These are phyloP conservation scores for Chaetomium tenue DNA, from an alignment of 495 filamentous ascomycete species.

Conservation along the genomic window DNA sequence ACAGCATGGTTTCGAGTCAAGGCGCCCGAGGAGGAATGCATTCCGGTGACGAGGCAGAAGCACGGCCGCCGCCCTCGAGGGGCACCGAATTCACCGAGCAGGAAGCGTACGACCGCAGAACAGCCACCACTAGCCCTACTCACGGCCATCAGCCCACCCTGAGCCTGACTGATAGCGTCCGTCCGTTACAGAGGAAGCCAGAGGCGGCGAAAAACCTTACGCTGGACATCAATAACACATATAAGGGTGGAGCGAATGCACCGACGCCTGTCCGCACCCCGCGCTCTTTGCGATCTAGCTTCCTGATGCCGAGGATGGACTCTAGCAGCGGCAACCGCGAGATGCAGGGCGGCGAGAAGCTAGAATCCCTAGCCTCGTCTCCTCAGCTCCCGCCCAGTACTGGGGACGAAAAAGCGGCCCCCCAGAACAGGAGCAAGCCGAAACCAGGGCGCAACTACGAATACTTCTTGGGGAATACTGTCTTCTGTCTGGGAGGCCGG, in stretches of 20 bases:
- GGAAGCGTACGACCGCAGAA: slow-evolving; percentile 59
- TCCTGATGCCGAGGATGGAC: slow-evolving; percentile 56
- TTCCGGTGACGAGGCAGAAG: slow-evolving; percentile 54
- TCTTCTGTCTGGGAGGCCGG: slow-evolving; percentile 82
- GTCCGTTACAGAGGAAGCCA: slow-evolving; percentile 61
- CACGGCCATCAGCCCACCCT: slow-evolving; percentile 60
- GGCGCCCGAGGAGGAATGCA: slow-evolving; percentile 36
- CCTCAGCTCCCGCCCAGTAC: slow-evolving; percentile 52
- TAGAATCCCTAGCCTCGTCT: slow-evolving; percentile 73
- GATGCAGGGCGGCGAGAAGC: slow-evolving; percentile 67
- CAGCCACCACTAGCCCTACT: slow-evolving; percentile 71
- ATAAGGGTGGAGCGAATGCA: slow-evolving; percentile 47
- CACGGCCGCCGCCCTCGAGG: slow-evolving; percentile 61
- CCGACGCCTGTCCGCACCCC: slow-evolving; percentile 63
- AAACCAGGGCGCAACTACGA: slow-evolving; percentile 68
- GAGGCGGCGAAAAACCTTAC: slow-evolving; percentile 53
- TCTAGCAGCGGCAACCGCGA: slow-evolving; percentile 51
- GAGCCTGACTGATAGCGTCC: slow-evolving; percentile 71
- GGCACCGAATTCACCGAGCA: slow-evolving; percentile 77
- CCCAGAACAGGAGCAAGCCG: slow-evolving; percentile 35
- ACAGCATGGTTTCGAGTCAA: slow-evolving; percentile 50
- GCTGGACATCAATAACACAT: slow-evolving; percentile 56
- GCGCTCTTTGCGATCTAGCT: slow-evolving; percentile 67
- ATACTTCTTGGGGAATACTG: slow-evolving; percentile 88
- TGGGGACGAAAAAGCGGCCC: slow-evolving; percentile 27